Conservation (phyloP, 495 filamentous ascomycete genomes). For the Glutinoglossum americanum region DNA sequence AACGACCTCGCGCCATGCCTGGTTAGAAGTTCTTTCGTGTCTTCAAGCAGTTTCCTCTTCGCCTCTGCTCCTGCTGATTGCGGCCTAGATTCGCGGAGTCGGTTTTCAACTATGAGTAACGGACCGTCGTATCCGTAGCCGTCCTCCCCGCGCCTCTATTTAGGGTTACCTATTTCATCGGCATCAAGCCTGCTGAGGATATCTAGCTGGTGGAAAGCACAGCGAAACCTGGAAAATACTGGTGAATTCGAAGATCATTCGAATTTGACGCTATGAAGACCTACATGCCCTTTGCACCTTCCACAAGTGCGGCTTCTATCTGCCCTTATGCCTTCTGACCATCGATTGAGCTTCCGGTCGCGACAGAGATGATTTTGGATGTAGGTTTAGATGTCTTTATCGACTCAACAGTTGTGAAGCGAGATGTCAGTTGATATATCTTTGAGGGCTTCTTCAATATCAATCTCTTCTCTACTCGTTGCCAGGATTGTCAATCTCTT, state of each 20-base stretch:
- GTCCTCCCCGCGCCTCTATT: no score
- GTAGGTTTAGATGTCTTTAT: background rate
- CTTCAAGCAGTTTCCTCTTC: background rate
- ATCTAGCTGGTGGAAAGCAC: constrained; percentile 22
- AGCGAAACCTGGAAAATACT: constrained; percentile 17
- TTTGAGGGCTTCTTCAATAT: background rate
- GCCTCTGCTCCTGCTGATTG: background rate
- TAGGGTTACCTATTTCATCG: background rate
- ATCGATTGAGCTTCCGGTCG: background rate
- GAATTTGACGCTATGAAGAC: background rate
- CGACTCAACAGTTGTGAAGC: background rate
- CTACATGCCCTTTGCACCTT: constrained; percentile 15
- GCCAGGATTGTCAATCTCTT: background rate
- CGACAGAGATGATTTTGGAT: background rate
- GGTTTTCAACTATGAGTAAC: background rate
- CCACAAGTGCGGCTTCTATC: constrained; percentile 7
- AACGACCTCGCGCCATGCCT: background rate
- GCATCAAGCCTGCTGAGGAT: background rate
- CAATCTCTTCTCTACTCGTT: background rate
- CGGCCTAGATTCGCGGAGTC: background rate
- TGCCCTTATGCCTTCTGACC: background rate
- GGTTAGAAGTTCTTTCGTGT: background rate
- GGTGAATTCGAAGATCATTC: background rate
- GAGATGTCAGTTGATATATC: background rate
- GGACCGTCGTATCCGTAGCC: no score